phyloP scores from a whole-genome alignment of 768 basidiomycete species.

The Clavulina sp. region DNA sequence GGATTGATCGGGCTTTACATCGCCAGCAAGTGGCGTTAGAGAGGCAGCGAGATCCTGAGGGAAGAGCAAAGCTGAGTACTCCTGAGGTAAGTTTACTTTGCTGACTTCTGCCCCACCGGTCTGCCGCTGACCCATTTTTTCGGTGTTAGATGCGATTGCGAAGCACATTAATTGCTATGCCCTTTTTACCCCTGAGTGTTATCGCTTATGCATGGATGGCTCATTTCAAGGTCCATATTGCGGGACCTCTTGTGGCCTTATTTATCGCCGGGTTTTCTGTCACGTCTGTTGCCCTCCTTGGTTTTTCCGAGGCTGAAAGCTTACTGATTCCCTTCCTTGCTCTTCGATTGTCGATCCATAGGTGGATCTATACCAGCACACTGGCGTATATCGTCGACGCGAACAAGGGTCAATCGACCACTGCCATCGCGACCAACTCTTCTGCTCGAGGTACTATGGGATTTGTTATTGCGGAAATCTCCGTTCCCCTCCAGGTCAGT shows the following conservation, averaged over 20 bases:
- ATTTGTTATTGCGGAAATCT: conserved; percentile 52
- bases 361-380: conserved; percentile 40
- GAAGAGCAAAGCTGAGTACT: conserved; percentile 16
- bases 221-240: conserved; percentile 41
- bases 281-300: conserved; percentile 28
- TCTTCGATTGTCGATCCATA: neutral
- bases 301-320: conserved; percentile 18
- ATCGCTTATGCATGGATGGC: conserved; percentile 63
- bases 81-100: neutral
- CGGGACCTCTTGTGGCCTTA: conserved; percentile 51
- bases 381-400: conserved; percentile 78
- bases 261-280: conserved; percentile 58
- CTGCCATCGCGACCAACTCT: conserved; percentile 56
- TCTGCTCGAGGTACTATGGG: conserved; percentile 53
- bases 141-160: conserved; percentile 46
- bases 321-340: conserved; percentile 8
- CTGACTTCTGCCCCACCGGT: neutral
- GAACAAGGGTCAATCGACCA: conserved; percentile 61
- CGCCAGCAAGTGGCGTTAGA: too few species aligned
- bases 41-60: conserved; percentile 53
- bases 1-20: conserved; percentile 37
- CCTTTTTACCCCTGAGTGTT: conserved; percentile 40
- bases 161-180: conserved; percentile 40
- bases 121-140: too few species aligned
- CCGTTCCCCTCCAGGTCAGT: conserved; percentile 51